Evolutionary conservation across 2,329 filamentous ascomycete species (phyloP), one percentile per base, ranked within the genome.

Genomic region (Penicillium thymicola): DNA sequence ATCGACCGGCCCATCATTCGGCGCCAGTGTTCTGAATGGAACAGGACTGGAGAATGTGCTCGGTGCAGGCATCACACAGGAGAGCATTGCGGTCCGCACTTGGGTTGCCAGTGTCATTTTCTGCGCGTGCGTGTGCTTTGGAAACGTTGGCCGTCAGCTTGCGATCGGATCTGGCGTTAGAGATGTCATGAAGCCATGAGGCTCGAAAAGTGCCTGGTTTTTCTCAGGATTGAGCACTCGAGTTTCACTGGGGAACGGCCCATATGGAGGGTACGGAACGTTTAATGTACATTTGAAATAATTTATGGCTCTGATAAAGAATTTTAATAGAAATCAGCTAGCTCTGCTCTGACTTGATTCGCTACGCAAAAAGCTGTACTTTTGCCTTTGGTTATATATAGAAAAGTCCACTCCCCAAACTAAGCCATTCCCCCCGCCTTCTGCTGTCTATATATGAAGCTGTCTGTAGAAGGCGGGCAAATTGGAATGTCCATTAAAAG

Each of bases 41-140:
- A 70, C 67, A 54, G 67, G 65, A 40, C 61, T 68, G 58, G 70
- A 71, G 57, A 65, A 67, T 57, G 59, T 60, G 62, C 64, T 71
- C 63, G 66, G 63, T 45, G 63, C 67, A 25, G 67, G 73, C 13
- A 64, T 81, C 40, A 74, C 75, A 5, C 66, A 79, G 81, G 60
- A 85, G 78, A 62, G 84, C 82, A 44, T 78, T 83, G 58, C 82
- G 82, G 56, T 89, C 18, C 87, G 86, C 13, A 90, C 92, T 5
- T 99, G 94, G 93, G 88, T 96, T 68, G 81, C 93, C 25, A 96
- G 91, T 69, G 92, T 97, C 27, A 76, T 99, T 49, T 99, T 97
- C 72, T 97, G 94, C 75, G 95, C 90, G 68, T 92, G 90, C 65
- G 85, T 97, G 10, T 97, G 92, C 75, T 97, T 99, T 79, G 94